phyloP scores from a whole-genome alignment of 805 yeast genomes.

The Lipomyces chichibuensis region DNA sequence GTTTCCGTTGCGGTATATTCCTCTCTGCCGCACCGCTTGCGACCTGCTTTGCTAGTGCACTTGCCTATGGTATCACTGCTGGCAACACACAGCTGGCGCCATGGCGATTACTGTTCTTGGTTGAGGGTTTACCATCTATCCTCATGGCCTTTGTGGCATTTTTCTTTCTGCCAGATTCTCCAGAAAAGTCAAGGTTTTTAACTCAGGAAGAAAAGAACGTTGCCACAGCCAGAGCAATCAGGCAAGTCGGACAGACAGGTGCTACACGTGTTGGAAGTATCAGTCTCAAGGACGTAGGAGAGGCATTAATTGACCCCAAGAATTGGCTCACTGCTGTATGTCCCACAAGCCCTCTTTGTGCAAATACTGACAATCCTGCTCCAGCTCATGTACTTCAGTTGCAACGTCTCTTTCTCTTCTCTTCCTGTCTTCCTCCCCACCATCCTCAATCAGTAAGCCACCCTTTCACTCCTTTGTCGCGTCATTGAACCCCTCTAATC shows the following conservation, averaged over 20 bases:
- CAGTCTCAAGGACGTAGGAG: background rate
- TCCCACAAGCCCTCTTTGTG: background rate
- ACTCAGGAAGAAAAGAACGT: background rate
- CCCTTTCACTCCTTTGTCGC: background rate
- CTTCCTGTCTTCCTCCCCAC: background rate
- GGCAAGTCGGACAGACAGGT: background rate
- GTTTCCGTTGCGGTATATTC: conserved; percentile 47
- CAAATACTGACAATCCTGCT: background rate
- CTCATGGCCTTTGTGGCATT: conserved; percentile 43
- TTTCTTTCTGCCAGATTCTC: conserved; percentile 67
- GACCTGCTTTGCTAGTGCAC: conserved; percentile 47
- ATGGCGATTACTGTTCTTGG: conserved; percentile 59
- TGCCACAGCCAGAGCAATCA: background rate
- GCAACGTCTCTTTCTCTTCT: conserved; percentile 3
- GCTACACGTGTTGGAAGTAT: background rate
- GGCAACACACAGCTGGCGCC: conserved; percentile 44
- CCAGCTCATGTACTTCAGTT: conserved; percentile 1
- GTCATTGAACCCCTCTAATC: background rate
- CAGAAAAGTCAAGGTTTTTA: conserved; percentile 46
- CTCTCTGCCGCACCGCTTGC: conserved; percentile 46
- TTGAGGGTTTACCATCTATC: conserved; percentile 52
- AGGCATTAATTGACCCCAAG: background rate
- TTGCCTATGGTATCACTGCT: conserved; percentile 50
- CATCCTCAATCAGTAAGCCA: background rate
- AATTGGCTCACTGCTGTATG: conserved; percentile 5